A percentile compares a stretch with the other conserved stretches of the same genome.
phyloP scores from a whole-genome alignment of 2,329 filamentous ascomycete genomes.

The Curvularia hawaiiensis region DNA sequence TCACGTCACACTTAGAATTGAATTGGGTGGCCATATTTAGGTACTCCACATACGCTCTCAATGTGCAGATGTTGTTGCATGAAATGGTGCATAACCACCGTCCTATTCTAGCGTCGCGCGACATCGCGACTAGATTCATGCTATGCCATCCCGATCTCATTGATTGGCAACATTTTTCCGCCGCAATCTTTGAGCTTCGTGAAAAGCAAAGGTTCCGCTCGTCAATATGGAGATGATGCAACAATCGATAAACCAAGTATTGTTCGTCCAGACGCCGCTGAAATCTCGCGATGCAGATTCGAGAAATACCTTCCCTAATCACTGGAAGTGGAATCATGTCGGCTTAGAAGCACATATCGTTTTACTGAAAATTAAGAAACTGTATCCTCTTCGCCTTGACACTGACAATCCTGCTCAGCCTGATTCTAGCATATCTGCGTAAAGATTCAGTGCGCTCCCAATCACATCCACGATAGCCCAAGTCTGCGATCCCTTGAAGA shows the following conservation, averaged over 20 bases:
- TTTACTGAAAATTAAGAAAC: constrained; percentile 31
- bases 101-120: constrained; percentile 30
- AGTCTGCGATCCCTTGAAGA: constrained; percentile 51
- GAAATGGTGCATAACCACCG: background rate
- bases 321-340: constrained; percentile 64
- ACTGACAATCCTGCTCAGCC: constrained; percentile 35
- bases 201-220: constrained; percentile 53
- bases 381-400: constrained; percentile 28
- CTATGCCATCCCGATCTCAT: constrained; percentile 60
- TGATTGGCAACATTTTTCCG: constrained; percentile 52
- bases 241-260: constrained; percentile 52
- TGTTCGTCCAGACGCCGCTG: constrained; percentile 52
- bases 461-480: constrained; percentile 53
- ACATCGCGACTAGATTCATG: constrained; percentile 30
- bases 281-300: constrained; percentile 46
- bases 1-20: too few relatives aligned
- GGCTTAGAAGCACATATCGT: constrained; percentile 48
- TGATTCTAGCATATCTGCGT: constrained; percentile 48
- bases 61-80: too few relatives aligned
- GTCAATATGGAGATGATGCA: constrained; percentile 56
- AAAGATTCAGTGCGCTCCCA: constrained; percentile 48
- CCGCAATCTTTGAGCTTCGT: constrained; percentile 59
- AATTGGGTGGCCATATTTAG: too few relatives aligned
- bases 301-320: constrained; percentile 51
- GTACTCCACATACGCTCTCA: too few relatives aligned